A percentile compares a stretch with the other conserved stretches of the same genome.
phyloP scores from a whole-genome alignment of 768 basidiomycete genomes.

The Phlebiopsis gigantea region DNA sequence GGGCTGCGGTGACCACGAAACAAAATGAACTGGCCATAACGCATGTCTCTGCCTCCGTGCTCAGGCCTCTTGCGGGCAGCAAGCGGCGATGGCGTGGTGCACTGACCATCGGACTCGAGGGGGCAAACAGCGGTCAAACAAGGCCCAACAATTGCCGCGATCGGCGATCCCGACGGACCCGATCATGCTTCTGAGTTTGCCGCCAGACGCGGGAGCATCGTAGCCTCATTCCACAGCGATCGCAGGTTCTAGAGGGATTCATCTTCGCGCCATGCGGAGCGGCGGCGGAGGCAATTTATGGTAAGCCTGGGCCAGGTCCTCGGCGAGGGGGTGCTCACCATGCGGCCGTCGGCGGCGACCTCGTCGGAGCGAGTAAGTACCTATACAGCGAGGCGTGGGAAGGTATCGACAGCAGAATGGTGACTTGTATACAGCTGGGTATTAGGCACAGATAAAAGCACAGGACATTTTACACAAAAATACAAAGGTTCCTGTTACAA shows the following conservation, averaged over 20 bases:
- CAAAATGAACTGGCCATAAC: too few relatives aligned
- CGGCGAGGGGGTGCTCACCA: too few relatives aligned
- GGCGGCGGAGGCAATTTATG: background rate
- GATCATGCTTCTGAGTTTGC: background rate
- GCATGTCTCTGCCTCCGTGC: too few relatives aligned
- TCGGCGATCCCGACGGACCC: background rate
- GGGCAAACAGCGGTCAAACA: background rate
- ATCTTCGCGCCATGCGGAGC: background rate
- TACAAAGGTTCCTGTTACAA: constrained; percentile 1
- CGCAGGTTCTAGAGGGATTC: background rate
- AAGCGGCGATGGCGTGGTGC: too few relatives aligned
- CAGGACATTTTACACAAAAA: background rate
- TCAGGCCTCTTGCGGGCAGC: too few relatives aligned
- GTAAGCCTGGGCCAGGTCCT: background rate
- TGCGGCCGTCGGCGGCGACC: too few relatives aligned
- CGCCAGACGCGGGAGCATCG: background rate
- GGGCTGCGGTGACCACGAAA: too few relatives aligned
- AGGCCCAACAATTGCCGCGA: background rate
- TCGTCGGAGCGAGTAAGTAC: too few relatives aligned
- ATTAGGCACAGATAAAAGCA: background rate
- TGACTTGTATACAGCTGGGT: constrained; percentile 3
- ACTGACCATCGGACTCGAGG: too few relatives aligned
- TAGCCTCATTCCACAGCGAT: background rate
- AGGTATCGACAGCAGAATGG: background rate
- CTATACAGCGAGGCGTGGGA: background rate